Evolutionary conservation across 73 alveolate species (phyloP).

Genomic region (Symbiodinium natans): DNA sequence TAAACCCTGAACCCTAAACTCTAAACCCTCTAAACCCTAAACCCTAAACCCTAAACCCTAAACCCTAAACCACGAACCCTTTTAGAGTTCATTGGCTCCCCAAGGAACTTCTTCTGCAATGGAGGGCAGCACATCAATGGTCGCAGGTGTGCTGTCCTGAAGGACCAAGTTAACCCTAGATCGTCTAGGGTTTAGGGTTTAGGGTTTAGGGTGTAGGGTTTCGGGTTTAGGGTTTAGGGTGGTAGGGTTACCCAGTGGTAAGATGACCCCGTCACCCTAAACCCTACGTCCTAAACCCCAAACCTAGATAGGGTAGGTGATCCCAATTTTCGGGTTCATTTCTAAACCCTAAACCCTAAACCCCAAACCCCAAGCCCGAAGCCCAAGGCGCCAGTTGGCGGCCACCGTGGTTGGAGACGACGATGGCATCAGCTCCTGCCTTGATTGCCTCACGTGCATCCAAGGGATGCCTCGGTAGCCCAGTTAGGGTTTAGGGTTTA

Average conservation of each 20-base stretch:
- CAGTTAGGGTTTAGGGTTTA: conserved; percentile 1
- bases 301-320: too few relatives aligned
- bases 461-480: conserved; percentile 31
- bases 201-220: not conserved
- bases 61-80: too few relatives aligned
- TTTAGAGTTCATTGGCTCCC: too few relatives aligned
- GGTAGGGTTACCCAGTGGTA: too few relatives aligned
- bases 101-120: conserved; percentile 73
- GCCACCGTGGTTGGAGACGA: not conserved
- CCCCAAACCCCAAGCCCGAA: too few relatives aligned
- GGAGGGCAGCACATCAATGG: conserved; percentile 78
- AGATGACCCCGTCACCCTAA: too few relatives aligned
- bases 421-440: conserved; percentile 43
- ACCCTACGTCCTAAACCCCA: too few relatives aligned
- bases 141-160: conserved; percentile 70
- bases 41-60: too few relatives aligned
- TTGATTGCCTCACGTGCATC: conserved; percentile 55
- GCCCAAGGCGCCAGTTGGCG: not conserved
- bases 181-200: not conserved
- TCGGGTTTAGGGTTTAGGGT: not conserved
- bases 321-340: not conserved
- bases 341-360: too few relatives aligned
- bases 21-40: too few relatives aligned
- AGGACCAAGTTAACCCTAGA: too few relatives aligned
- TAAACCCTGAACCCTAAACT: too few relatives aligned